Evolutionary conservation across 2,329 filamentous ascomycete genomes (phyloP).

Genomic region (Colletotrichum sp.): DNA sequence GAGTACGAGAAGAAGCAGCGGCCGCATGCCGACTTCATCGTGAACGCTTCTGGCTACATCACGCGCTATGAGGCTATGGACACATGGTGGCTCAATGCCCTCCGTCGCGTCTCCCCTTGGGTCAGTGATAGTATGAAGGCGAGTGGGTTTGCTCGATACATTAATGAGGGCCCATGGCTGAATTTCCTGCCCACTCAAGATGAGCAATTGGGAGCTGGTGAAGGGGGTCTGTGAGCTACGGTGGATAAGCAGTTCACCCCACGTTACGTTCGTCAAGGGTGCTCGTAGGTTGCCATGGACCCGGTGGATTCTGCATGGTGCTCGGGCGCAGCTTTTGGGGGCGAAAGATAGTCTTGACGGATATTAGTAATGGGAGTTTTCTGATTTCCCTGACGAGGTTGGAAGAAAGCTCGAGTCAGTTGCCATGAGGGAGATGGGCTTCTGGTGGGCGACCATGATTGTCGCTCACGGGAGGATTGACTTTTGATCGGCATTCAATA

Average conservation of each 20-base stretch:
- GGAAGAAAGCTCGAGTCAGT: not conserved
- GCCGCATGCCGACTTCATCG: not conserved
- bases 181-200: not conserved
- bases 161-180: not conserved
- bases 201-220: not conserved
- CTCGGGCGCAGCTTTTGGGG: not conserved
- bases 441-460: not conserved
- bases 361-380: not conserved
- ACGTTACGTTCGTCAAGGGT: not conserved
- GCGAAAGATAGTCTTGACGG: not conserved
- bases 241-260: not conserved
- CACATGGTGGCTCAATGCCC: not conserved
- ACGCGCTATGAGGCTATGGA: not conserved
- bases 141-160: not conserved
- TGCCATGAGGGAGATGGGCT: not conserved
- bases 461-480: not conserved
- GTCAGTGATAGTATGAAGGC: not conserved
- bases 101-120: not conserved
- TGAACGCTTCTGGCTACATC: not conserved
- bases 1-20: not conserved
- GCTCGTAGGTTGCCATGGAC: not conserved
- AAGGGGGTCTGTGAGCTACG: not conserved
- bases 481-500: not conserved
- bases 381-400: not conserved
- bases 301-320: not conserved